Evolutionary conservation across 306 rosid genomes (phyloP), one percentile per base, ranked within the genome.

Genomic region (Castanospermum australe): DNA sequence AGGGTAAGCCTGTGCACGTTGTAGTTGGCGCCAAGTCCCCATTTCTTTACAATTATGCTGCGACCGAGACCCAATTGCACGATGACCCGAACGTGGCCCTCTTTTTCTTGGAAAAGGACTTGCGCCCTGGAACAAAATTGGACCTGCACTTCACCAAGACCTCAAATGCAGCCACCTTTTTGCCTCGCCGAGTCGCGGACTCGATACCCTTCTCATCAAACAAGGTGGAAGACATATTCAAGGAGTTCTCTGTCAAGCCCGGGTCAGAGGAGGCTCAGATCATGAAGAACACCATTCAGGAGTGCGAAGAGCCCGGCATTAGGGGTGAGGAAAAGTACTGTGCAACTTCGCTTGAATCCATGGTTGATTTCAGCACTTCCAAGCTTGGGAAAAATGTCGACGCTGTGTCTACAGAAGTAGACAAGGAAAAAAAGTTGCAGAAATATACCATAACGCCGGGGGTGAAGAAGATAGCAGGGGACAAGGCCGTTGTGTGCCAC

Each of bases 341-440:
- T 22, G 94, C 98, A 24, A 94, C 94, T 21, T 94, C 98, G 2
- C 78, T 94, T 1, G 98, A 94, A 59, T 92, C 97, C 0, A 92
- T 94, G 98, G 68, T 92, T 8, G 98, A 94, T 68, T 94, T 88
- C 39, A 84, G 85, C 81, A 88, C 84, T 15, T 90, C 92, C 3
- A 89, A 76, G 83, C 90, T 94, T 0, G 97, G 98, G 0, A 88
- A 71, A 44, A 63, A 83, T 0, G 84, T 89, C 47, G 42, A 61
- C 13, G 90, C 82, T 15, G 15, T 92, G 5, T 92, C 98, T 0
- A 94, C 98, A 0, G 89, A 88, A 77, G 90, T 79, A 1, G 88
- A 71, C 1, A 80, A 71, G 14, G 89, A 90, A 9, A 80, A 86
- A 0, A 13, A 33, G n/a, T 4, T 60, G 33, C 92, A 92, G 54